Conservation (phyloP, 768 basidiomycete genomes). For the Pholiota molesta region DNA sequence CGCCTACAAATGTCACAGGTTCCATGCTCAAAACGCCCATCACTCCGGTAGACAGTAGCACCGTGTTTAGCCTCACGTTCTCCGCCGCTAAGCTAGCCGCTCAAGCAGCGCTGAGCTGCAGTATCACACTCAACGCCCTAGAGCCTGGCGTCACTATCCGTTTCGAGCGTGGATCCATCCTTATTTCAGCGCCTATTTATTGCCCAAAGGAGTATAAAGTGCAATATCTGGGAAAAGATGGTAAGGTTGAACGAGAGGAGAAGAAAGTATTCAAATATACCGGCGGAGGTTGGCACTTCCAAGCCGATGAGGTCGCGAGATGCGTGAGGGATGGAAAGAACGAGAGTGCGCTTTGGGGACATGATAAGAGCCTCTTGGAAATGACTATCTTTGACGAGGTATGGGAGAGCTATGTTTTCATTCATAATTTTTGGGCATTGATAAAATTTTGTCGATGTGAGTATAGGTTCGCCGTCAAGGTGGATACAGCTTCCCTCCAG, state of each 20-base stretch:
- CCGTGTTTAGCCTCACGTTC: conserved; percentile 77
- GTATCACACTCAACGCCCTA: conserved; percentile 53
- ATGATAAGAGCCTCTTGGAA: conserved; percentile 77
- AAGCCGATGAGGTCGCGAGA: conserved; percentile 87
- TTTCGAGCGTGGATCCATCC: conserved; percentile 73
- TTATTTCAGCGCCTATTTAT: conserved; percentile 66
- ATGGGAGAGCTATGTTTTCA: conserved; percentile 12
- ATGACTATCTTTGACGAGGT: conserved; percentile 91
- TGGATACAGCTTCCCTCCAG: conserved; percentile 61
- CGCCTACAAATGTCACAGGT: conserved; percentile 62
- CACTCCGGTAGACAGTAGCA: conserved; percentile 79
- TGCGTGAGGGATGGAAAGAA: conserved; percentile 73
- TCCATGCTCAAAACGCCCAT: conserved; percentile 78
- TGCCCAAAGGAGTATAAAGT: conserved; percentile 69
- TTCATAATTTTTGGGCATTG: not conserved
- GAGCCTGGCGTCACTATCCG: conserved; percentile 67
- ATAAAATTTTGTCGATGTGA: not conserved
- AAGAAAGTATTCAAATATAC: conserved; percentile 57
- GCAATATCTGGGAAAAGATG: conserved; percentile 54
- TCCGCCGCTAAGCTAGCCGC: conserved; percentile 58
- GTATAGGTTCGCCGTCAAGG: conserved; percentile 68
- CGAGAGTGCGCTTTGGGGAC: conserved; percentile 76
- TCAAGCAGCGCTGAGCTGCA: conserved; percentile 74
- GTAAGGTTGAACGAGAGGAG: conserved; percentile 57
- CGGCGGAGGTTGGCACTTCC: conserved; percentile 80